Evolutionary conservation across 1,284 basidiomycete species (phyloP).

Genomic region (Chalciporus sp.): DNA sequence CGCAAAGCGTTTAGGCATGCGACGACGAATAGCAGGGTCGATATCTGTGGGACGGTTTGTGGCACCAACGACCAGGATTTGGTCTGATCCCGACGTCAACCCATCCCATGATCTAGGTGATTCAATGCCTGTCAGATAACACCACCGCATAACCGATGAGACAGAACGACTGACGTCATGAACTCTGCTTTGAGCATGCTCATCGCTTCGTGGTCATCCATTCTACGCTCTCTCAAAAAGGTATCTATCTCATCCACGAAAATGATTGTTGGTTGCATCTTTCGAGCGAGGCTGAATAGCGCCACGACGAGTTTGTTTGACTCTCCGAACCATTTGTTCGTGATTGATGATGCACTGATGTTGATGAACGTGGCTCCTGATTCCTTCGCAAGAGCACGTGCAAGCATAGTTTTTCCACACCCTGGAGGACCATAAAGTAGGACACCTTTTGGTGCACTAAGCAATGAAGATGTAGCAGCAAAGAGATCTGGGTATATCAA

Average conservation of each 20-base stretch:
- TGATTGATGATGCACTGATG: constrained; percentile 76
- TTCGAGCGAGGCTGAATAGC: constrained; percentile 86
- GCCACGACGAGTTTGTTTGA: constrained; percentile 97
- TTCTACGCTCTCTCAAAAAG: constrained; percentile 86
- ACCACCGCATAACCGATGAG: background rate
- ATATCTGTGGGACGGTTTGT: constrained; percentile 97
- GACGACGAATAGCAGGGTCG: constrained; percentile 91
- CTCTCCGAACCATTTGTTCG: constrained; percentile 98
- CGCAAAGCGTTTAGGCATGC: constrained; percentile 98
- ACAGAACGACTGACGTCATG: constrained; percentile 77
- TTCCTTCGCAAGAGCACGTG: constrained; percentile 95
- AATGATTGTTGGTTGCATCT: constrained; percentile 85
- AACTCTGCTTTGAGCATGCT: constrained; percentile 99
- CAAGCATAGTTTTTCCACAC: constrained; percentile 94
- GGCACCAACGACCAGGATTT: constrained; percentile 93
- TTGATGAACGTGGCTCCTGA: constrained; percentile 97
- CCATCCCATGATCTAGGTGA: constrained; percentile 90
- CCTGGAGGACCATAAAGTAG: constrained; percentile 90
- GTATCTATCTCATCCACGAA: constrained; percentile 98
- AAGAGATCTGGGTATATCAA: constrained; percentile 93
- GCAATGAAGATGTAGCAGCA: constrained; percentile 68
- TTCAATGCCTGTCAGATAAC: background rate
- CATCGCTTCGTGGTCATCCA: constrained; percentile 95
- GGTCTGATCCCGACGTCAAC: constrained; percentile 79
- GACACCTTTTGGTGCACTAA: constrained; percentile 79